These are phyloP conservation scores for Colletotrichum nymphaeae DNA, from an alignment of 2,329 filamentous ascomycete species.

Conservation along the genomic window DNA sequence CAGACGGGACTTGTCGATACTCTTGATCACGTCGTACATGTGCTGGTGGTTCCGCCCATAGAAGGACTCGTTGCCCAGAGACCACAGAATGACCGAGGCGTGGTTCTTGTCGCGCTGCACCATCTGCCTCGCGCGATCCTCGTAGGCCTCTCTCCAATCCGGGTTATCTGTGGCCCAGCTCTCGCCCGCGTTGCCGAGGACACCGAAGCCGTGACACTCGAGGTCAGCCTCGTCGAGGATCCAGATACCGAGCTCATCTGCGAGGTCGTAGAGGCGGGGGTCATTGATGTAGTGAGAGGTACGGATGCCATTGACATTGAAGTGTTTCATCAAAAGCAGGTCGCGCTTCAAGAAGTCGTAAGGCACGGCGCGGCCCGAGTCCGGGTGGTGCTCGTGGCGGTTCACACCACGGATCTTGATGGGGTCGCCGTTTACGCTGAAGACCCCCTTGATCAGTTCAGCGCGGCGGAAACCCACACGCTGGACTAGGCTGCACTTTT, in stretches of 20 bases:
- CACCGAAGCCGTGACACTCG: constrained; percentile 64
- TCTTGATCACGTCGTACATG: constrained; percentile 74
- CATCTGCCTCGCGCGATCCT: constrained; percentile 74
- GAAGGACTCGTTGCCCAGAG: constrained; percentile 77
- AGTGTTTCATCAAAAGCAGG: constrained; percentile 72
- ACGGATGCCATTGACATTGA: constrained; percentile 78
- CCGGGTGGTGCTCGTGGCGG: constrained; percentile 76
- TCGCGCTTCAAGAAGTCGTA: constrained; percentile 70
- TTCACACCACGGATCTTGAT: constrained; percentile 77
- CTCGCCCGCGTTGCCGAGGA: constrained; percentile 53
- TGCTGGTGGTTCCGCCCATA: constrained; percentile 75
- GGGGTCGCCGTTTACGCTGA: constrained; percentile 73
- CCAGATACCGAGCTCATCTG: constrained; percentile 73
- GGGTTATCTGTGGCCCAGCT: constrained; percentile 70
- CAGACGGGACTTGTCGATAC: constrained; percentile 65
- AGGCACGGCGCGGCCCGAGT: constrained; percentile 70
- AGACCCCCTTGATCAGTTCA: constrained; percentile 69
- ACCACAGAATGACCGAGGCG: constrained; percentile 76
- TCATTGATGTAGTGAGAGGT: constrained; percentile 76
- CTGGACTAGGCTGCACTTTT: constrained; percentile 57
- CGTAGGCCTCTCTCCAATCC: constrained; percentile 71
- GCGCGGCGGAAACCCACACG: constrained; percentile 72
- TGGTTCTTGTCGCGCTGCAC: constrained; percentile 71
- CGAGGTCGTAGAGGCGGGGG: constrained; percentile 68
- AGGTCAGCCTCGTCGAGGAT: constrained; percentile 69